Percentiles rank a stretch among this genome's conserved stretches.
Conservation (phyloP, 2,329 filamentous ascomycete genomes). For the Aspergillus puulaauensis region DNA sequence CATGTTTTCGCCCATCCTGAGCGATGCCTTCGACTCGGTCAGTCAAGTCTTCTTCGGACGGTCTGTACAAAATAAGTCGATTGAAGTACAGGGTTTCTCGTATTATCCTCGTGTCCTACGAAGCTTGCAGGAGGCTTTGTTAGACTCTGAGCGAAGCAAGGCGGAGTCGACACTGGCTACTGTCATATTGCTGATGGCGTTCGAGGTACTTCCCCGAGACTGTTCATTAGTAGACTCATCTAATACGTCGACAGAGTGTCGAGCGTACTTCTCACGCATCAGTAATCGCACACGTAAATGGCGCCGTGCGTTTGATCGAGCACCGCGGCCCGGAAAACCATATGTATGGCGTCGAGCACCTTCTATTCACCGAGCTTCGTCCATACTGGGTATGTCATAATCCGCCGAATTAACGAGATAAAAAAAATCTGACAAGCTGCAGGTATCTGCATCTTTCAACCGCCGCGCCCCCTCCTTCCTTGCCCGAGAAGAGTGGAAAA, state of each 20-base stretch:
- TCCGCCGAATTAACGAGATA: not conserved
- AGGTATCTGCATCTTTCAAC: slow-evolving; percentile 33
- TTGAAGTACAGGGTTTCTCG: slow-evolving; percentile 34
- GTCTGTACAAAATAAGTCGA: slow-evolving; percentile 32
- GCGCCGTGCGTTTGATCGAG: slow-evolving; percentile 37
- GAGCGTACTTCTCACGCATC: slow-evolving; percentile 35
- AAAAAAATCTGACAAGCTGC: not conserved
- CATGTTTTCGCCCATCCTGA: slow-evolving; percentile 41
- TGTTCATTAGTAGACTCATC: not conserved
- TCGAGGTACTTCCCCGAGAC: slow-evolving; percentile 27
- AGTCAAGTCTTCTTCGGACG: slow-evolving; percentile 42
- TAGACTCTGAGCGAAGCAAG: slow-evolving; percentile 36
- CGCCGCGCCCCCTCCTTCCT: slow-evolving; percentile 36
- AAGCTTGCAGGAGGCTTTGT: slow-evolving; percentile 36
- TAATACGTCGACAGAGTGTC: slow-evolving; percentile 28
- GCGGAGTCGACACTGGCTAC: slow-evolving; percentile 40
- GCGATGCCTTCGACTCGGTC: slow-evolving; percentile 38
- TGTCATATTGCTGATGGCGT: slow-evolving; percentile 38
- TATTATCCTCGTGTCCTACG: slow-evolving; percentile 37
- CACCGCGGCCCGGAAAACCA: slow-evolving; percentile 41
- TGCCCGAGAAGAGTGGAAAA: slow-evolving; percentile 39
- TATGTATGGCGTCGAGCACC: slow-evolving; percentile 40
- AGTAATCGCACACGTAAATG: slow-evolving; percentile 34
- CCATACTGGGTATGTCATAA: slow-evolving; percentile 37
- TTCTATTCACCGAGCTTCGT: slow-evolving; percentile 38